Base-by-base conservation (phyloP, 805 yeast genomes). In the Candida coleopterorum region DNA sequence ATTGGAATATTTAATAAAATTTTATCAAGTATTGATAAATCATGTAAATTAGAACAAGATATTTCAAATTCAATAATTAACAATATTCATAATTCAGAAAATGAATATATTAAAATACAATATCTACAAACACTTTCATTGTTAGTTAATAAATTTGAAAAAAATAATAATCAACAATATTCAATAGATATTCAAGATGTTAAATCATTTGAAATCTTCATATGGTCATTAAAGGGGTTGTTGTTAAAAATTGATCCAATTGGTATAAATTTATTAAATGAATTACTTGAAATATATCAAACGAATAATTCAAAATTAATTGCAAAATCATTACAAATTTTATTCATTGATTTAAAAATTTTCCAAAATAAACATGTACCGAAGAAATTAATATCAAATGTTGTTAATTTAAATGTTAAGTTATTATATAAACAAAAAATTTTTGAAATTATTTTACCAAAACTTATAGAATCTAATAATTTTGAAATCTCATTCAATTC, bases 401-500 rank as follows among this genome's bases (percentile, higher is more conserved):
- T 72, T 1, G 55, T 55, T 43, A 77, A 77, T 43, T 68, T 83
- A 38, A 76, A 79, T 41, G 73, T 82, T 14, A 74, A 84, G 40
- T 56, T 74, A 30, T 66, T 93, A 17, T 86, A 83, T 68, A 87
- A 87, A 53, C 98, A 93, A 52, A 79, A 79, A 44, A 69, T 85
- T 18, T 86, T 87, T 53, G 75, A 77, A 41, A 60, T 68, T 7
- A 62, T 78, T 1, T 67, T 86, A 5, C 83, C 84, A 0, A 56
- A 54, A 21, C 53, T 87, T 22, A 74, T 82, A 6, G 52, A 58
- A 0, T 70, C 69, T 3, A 57, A 73, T 53, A 44, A 48, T 9
- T 73, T 73, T 42, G 73, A 77, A 32, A 71, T 75, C 32, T 77
- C 77, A 45, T 60, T 89, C 42, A 68, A 77, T 8, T 77, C 93